Evolutionary conservation across 2,329 filamentous ascomycete genomes (phyloP).

Genomic region (Eurotiales sp.): DNA sequence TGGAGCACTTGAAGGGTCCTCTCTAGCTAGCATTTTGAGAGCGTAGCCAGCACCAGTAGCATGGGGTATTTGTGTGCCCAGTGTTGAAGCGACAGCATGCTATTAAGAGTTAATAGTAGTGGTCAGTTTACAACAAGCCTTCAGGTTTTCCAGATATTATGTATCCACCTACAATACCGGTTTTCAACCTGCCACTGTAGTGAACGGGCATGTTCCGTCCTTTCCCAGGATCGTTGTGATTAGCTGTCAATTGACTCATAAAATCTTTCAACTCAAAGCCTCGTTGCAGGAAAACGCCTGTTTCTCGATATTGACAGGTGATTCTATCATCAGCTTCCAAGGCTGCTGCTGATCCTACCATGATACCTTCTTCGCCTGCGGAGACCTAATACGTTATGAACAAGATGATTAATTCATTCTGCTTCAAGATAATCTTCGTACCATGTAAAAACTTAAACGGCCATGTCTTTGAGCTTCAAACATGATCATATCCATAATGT

Average conservation of each 20-base stretch:
- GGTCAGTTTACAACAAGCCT: too few relatives aligned
- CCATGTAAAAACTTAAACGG: conserved; percentile 96
- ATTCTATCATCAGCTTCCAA: conserved; percentile 81
- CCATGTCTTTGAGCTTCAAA: conserved; percentile 96
- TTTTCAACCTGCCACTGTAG: conserved; percentile 78
- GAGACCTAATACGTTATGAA: too few relatives aligned
- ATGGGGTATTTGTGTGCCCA: conserved; percentile 87
- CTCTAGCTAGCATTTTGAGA: conserved; percentile 72
- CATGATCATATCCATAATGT: conserved; percentile 96
- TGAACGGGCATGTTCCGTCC: conserved; percentile 98
- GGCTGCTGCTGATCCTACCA: conserved; percentile 81
- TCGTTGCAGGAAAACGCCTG: conserved; percentile 84
- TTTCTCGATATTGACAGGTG: conserved; percentile 92
- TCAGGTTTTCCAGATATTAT: too few relatives aligned
- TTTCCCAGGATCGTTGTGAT: conserved; percentile 70
- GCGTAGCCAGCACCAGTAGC: conserved; percentile 84
- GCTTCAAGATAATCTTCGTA: conserved; percentile 39
- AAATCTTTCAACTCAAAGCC: conserved; percentile 85
- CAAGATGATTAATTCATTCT: too few relatives aligned
- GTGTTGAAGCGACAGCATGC: conserved; percentile 80
- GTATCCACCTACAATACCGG: conserved; percentile 76
- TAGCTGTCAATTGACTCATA: conserved; percentile 93
- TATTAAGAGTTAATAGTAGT: conserved; percentile 26
- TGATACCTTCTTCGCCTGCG: conserved; percentile 89
- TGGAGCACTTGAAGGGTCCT: conserved; percentile 64